Evolutionary conservation across 768 basidiomycete species (phyloP), one percentile per base, ranked within the genome.

Genomic region (Mycena belliarum): DNA sequence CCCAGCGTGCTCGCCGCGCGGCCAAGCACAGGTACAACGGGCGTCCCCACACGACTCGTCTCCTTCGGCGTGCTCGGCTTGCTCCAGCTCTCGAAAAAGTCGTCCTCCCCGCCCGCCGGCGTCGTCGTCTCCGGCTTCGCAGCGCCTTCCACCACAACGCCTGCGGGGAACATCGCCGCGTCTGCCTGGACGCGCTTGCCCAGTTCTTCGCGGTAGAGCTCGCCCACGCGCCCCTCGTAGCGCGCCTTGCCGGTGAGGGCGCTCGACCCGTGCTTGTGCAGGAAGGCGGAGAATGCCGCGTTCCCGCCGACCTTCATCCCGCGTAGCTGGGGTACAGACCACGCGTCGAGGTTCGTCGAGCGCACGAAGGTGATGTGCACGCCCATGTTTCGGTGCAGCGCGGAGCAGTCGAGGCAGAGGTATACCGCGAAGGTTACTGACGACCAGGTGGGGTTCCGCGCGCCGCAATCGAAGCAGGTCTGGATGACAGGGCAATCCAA

Each of bases 301-400:
- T 99, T 99, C 1, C 97, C 97, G 40, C 93, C 96, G 37, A 93
- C 85, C 78, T 98, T 98, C 93, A 99, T 95, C 2, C 85, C 91
- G 32, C 97, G 90, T 45, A 99, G 79, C 75, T 99, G 96, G 48
- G 76, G 74, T 59, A 94, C 79, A 63, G 93, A 88, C 97, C 97
- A 99, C 59, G 83, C 86, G 73, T 99, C 97, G 43, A 98, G 85
- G 74, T 95, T 98, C 53, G 95, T 98, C 24, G 96, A 98, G 63
- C 95, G 79, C 41, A 99, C 96, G 67, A 99, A 99, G 61, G 87
- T 91, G 73, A 99, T 95, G 70, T 99, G 97, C 23, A 98, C 96
- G 66, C 97, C 97, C 86, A 98, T 88, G 71, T 96, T 98, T 51
- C 97, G 81, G 74, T 99, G 97, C 15, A 90, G 77, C 63, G 89